A percentile compares a stretch with the other conserved stretches of the same genome.
phyloP scores from a whole-genome alignment of 352 stramenopile genomes.

The Phytophthora kernoviae region DNA sequence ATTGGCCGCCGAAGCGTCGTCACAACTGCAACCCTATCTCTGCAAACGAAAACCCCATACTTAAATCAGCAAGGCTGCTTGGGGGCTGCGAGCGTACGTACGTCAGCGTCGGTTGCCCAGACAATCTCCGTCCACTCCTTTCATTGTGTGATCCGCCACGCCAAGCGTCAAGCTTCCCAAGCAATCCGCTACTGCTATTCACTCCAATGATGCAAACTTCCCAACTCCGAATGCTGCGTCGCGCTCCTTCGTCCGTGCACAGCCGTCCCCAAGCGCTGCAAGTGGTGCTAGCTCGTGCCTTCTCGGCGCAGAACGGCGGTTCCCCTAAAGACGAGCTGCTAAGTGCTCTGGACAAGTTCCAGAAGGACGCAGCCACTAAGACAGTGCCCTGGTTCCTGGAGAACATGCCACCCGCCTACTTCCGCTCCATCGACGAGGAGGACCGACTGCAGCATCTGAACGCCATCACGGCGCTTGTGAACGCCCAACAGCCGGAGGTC shows the following conservation, averaged over 20 bases:
- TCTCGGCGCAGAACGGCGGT: slow-evolving; percentile 6
- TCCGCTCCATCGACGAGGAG: slow-evolving; percentile 84
- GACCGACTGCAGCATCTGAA: slow-evolving; percentile 88
- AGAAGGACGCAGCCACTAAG: slow-evolving; percentile 69
- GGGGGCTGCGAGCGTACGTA: not conserved
- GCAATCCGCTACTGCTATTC: no score
- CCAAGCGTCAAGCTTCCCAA: slow-evolving; percentile 6
- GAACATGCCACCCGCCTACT: slow-evolving; percentile 92
- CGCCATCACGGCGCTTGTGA: slow-evolving; percentile 82
- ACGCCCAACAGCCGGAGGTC: slow-evolving; percentile 79
- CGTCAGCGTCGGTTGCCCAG: not conserved
- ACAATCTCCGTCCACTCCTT: not conserved
- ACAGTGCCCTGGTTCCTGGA: slow-evolving; percentile 88
- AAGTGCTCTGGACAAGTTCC: slow-evolving; percentile 65
- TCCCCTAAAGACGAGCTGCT: slow-evolving; percentile 52
- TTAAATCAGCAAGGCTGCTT: not conserved
- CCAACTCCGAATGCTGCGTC: slow-evolving; percentile 21
- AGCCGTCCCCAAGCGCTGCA: slow-evolving; percentile 1
- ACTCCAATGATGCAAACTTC: slow-evolving; percentile 15
- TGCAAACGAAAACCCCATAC: no score
- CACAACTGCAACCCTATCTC: no score
- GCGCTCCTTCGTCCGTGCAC: not conserved
- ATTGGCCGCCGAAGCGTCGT: no score
- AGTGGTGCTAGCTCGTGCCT: slow-evolving; percentile 12
- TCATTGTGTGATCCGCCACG: slow-evolving; percentile 17